Conservation (phyloP, 1,284 basidiomycete species). For the Takashimella tepidaria region DNA sequence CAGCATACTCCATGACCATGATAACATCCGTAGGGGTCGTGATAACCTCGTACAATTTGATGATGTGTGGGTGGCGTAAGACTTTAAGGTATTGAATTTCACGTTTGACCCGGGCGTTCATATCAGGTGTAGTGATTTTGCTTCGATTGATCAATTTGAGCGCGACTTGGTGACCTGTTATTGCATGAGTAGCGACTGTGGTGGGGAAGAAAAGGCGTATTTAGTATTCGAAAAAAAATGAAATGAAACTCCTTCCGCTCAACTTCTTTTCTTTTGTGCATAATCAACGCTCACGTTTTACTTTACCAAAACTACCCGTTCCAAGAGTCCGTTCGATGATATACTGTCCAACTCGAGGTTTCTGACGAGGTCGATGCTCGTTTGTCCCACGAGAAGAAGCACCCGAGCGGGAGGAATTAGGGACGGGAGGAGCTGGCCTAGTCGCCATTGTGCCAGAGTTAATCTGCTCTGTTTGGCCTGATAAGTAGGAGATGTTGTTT, state of each 20-base stretch:
- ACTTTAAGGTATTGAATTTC: slow-evolving; percentile 94
- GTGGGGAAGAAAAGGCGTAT: slow-evolving; percentile 1
- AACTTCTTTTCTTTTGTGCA: background rate
- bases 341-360: slow-evolving; percentile 48
- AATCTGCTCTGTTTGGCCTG: too few relatives aligned
- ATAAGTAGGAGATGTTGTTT: slow-evolving; percentile 52
- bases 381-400: slow-evolving; percentile 10
- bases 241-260: too few relatives aligned
- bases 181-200: slow-evolving; percentile 84
- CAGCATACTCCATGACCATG: slow-evolving; percentile 90
- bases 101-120: slow-evolving; percentile 83
- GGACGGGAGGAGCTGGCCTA: slow-evolving; percentile 40
- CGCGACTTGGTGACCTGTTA: slow-evolving; percentile 92
- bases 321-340: slow-evolving; percentile 53
- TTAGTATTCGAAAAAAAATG: too few relatives aligned
- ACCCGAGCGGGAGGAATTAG: slow-evolving; percentile 11
- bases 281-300: slow-evolving; percentile 73
- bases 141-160: slow-evolving; percentile 97
- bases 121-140: slow-evolving; percentile 85
- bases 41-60: slow-evolving; percentile 94
- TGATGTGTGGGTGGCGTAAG: slow-evolving; percentile 87
- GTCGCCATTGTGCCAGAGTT: slow-evolving; percentile 41
- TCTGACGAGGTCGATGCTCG: slow-evolving; percentile 21
- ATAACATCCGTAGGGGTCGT: slow-evolving; percentile 89
- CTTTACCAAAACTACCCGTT: slow-evolving; percentile 90